Conservation (phyloP, 345 rosid genomes). For the Nephelium lappaceum region DNA sequence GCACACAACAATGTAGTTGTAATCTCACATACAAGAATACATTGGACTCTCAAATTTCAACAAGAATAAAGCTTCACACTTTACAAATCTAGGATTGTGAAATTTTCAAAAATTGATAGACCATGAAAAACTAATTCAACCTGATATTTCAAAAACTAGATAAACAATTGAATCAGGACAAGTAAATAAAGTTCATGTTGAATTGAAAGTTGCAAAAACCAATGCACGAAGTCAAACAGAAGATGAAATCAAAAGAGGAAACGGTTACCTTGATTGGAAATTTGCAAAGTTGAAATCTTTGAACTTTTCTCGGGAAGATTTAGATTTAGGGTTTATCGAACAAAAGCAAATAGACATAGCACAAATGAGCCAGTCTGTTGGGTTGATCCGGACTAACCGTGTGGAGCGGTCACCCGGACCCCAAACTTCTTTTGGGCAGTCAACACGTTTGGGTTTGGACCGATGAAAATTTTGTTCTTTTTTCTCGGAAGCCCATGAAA, state of each 20-base stretch:
- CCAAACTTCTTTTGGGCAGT: background rate
- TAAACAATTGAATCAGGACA: background rate
- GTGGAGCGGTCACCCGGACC: background rate
- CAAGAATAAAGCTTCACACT: background rate
- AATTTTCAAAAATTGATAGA: background rate
- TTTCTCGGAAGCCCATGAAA: too few species aligned
- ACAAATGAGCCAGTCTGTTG: background rate
- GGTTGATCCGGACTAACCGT: background rate
- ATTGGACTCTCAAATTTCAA: background rate
- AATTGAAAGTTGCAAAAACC: background rate
- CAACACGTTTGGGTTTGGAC: background rate
- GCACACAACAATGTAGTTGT: background rate
- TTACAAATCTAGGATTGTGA: background rate
- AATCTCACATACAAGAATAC: background rate
- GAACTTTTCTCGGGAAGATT: background rate
- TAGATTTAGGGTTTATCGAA: conserved; percentile 22
- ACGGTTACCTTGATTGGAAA: conserved; percentile 6
- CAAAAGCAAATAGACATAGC: conserved; percentile 17
- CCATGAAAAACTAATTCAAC: background rate
- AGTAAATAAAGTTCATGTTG: background rate
- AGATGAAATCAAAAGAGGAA: background rate
- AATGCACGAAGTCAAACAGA: background rate
- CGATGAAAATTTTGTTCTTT: too few species aligned
- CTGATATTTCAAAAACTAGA: background rate
- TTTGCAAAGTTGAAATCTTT: conserved; percentile 4